Evolutionary conservation across 192 early-diverging fungal genomes (phyloP).

Genomic region (Coemansia pectinata): DNA sequence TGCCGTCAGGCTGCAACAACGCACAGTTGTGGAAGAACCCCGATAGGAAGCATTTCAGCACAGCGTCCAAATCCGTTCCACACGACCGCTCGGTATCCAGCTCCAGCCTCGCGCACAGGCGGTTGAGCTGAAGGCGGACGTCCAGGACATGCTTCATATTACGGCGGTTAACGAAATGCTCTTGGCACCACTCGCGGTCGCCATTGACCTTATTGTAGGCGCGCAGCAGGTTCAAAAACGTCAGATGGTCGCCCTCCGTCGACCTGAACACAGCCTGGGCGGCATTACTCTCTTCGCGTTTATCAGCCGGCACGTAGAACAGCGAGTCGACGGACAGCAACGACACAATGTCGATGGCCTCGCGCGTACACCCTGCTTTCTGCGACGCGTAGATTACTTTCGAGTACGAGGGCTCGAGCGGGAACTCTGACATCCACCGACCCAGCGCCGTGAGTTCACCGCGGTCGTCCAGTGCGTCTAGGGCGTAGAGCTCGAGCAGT

Average conservation of each 20-base stretch:
- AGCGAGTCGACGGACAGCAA: slow-evolving; percentile 90
- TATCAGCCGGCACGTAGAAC: slow-evolving; percentile 86
- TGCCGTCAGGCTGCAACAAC: slow-evolving; percentile 81
- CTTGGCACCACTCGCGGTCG: slow-evolving; percentile 83
- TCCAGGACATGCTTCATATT: slow-evolving; percentile 86
- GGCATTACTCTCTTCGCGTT: slow-evolving; percentile 80
- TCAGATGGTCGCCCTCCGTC: slow-evolving; percentile 92
- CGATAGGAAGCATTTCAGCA: slow-evolving; percentile 82
- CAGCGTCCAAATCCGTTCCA: slow-evolving; percentile 70
- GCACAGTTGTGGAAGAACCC: slow-evolving; percentile 93
- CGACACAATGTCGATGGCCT: slow-evolving; percentile 87
- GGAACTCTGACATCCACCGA: slow-evolving; percentile 85
- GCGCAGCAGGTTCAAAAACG: slow-evolving; percentile 80
- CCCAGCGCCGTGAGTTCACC: slow-evolving; percentile 79
- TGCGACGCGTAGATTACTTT: slow-evolving; percentile 89
- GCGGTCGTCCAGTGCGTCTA: slow-evolving; percentile 82
- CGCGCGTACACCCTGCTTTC: slow-evolving; percentile 72
- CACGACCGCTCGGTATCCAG: slow-evolving; percentile 67
- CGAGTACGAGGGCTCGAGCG: slow-evolving; percentile 85
- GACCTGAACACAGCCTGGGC: slow-evolving; percentile 80
- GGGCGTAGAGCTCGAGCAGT: slow-evolving; percentile 83
- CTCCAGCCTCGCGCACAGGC: slow-evolving; percentile 70
- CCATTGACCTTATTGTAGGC: slow-evolving; percentile 78
- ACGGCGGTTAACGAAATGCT: slow-evolving; percentile 88
- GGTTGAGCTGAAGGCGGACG: slow-evolving; percentile 82